Evolutionary conservation across 1,139 yeast genomes (phyloP), one percentile per base, ranked within the genome.

Genomic region (Williopsis jadinii): DNA sequence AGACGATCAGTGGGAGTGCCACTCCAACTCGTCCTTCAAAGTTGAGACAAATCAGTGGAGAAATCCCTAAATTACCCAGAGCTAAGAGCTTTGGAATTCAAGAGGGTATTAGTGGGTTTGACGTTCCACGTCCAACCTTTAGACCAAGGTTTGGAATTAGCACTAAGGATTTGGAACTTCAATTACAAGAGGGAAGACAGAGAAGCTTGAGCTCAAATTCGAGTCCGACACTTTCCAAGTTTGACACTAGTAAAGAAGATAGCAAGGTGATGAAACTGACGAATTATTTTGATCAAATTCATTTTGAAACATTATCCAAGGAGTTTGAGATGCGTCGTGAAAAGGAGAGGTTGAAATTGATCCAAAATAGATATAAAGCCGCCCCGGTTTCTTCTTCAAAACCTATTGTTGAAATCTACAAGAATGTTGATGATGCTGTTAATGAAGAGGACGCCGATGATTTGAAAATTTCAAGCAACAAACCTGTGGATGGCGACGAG

Each of bases 251-350:
- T 12, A 58, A 47, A 29, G 51, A 50, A 27, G 67, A 60, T 38
- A 64, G 68, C 10, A 72, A 68, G 44, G 94, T 84, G 1, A 71
- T 75, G 41, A 80, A 80, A 50, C 60, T 84, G 42, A 83, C 90
- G 0, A 77, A 68, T 46, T 79, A 76, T 52, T 84, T 83, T 62
- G 85, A 84, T 55, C 82, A 79, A 52, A 73, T 80, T 64, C 92
- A 86, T 55, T 80, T 85, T 52, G 95, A 84, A 51, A 86, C 84
- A 44, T 67, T 86, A 13, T 85, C 96, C 0, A 70, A 73, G 53
- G 97, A 92, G 57, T 90, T 92, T 59, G 94, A 85, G 55, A 73
- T 80, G 52, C 95, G 90, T 56, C 76, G 97, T 55, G 95, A 88
- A 48, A 66, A 74, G 41, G 97, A 88, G 57, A 71, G 90, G 48